Evolutionary conservation across 306 rosid genomes (phyloP).

Genomic region (Sophora flavescens): DNA sequence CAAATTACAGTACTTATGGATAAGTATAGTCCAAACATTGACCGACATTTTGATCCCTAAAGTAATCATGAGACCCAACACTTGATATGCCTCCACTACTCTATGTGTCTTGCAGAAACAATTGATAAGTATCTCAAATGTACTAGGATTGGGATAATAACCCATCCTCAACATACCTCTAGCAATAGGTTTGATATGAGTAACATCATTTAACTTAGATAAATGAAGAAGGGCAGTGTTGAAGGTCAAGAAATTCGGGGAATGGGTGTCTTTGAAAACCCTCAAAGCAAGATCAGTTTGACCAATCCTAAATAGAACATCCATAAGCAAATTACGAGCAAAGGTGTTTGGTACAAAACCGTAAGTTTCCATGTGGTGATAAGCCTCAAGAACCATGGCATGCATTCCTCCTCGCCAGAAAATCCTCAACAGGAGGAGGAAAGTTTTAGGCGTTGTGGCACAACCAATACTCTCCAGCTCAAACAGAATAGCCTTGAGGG

Average conservation of each 20-base stretch:
- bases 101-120: constrained; percentile 56
- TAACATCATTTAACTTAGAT: constrained; percentile 46
- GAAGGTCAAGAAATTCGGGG: constrained; percentile 57
- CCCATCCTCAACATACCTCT: constrained; percentile 52
- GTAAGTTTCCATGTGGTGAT: constrained; percentile 49
- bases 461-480: constrained; percentile 54
- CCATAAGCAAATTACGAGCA: constrained; percentile 55
- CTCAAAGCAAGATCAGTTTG: constrained; percentile 50
- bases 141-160: constrained; percentile 51
- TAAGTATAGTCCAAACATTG: constrained; percentile 32
- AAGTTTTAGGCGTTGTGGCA: constrained; percentile 52
- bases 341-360: constrained; percentile 59
- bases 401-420: constrained; percentile 61
- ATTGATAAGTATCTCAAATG: constrained; percentile 54
- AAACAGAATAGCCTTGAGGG: constrained; percentile 47
- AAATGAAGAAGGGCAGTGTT: constrained; percentile 52
- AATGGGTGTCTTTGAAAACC: constrained; percentile 46
- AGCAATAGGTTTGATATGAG: constrained; percentile 11
- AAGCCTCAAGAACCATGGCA: constrained; percentile 52
- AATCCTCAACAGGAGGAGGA: constrained; percentile 59
- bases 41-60: constrained; percentile 45
- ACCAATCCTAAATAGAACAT: constrained; percentile 56
- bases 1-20: constrained; percentile 49
- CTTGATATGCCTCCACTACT: constrained; percentile 50
- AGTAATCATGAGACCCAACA: constrained; percentile 53